Percentiles rank a stretch among this genome's conserved stretches.
phyloP scores from a whole-genome alignment of 1,284 basidiomycete species.

The Coriolopsis trogii region DNA sequence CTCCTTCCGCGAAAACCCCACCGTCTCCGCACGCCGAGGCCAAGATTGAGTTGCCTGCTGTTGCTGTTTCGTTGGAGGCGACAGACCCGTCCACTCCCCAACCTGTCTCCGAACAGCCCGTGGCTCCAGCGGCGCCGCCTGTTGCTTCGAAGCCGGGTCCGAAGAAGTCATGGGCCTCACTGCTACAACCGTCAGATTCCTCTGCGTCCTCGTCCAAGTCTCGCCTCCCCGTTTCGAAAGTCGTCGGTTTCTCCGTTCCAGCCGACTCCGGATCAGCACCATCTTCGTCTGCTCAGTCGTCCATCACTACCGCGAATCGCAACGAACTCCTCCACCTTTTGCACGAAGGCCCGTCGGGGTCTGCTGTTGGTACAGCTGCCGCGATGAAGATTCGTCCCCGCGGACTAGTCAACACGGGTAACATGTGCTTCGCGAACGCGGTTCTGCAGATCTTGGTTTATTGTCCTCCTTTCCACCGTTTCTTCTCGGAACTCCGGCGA shows the following conservation, averaged over 20 bases:
- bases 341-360: constrained; percentile 45
- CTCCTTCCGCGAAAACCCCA: constrained; percentile 26
- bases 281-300: constrained; percentile 20
- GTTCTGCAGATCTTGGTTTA: constrained; percentile 92
- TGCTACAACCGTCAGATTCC: constrained; percentile 51
- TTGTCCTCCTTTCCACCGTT: constrained; percentile 82
- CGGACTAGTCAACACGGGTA: constrained; percentile 93
- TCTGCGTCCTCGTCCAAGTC: constrained; percentile 42
- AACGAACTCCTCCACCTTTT: constrained; percentile 63
- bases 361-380: constrained; percentile 15
- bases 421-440: constrained; percentile 98
- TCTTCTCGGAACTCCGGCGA: constrained; percentile 77
- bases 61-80: neutral
- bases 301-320: constrained; percentile 46
- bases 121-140: constrained; percentile 28
- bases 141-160: constrained; percentile 37
- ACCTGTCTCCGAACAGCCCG: constrained; percentile 11
- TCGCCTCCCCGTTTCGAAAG: constrained; percentile 60
- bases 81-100: constrained; percentile 23
- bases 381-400: constrained; percentile 62
- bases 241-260: constrained; percentile 71
- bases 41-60: constrained; percentile 9
- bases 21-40: constrained; percentile 19
- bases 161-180: constrained; percentile 80
- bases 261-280: constrained; percentile 36